Percentiles rank a stretch among this genome's conserved stretches.
Conservation (phyloP, 106 monocot species). For the Phalaenopsis aphrodite region DNA sequence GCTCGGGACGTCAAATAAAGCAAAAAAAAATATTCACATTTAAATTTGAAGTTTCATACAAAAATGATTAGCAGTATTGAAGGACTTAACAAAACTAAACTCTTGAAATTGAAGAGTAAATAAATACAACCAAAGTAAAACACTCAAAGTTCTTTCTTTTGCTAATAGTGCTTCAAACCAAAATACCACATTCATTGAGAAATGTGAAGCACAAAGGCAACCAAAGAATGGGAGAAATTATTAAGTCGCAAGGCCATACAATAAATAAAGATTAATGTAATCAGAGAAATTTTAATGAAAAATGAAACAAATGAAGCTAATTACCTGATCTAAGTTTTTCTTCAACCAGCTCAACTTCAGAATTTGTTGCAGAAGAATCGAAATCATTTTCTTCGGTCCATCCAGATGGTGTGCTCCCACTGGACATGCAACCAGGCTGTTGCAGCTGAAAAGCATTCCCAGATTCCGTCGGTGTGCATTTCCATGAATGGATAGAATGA, state of each 20-base stretch:
- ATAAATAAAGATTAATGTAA: constrained; percentile 1
- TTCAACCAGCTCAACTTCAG: constrained; percentile 18
- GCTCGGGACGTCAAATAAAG: neutral
- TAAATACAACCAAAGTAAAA: neutral
- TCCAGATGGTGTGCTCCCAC: constrained; percentile 32
- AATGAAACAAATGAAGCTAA: neutral
- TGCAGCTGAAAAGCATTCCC: constrained; percentile 19
- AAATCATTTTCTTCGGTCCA: constrained; percentile 22
- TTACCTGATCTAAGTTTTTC: constrained; percentile 6
- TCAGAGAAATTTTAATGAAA: neutral
- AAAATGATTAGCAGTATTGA: neutral
- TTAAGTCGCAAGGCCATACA: neutral
- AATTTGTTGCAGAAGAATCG: constrained; percentile 35
- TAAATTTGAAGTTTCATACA: neutral
- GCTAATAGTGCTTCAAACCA: neutral
- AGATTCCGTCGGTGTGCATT: constrained; percentile 19
- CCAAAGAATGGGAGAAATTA: neutral
- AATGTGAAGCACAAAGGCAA: neutral
- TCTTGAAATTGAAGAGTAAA: neutral
- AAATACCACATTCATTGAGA: neutral
- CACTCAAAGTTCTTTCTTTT: neutral
- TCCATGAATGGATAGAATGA: constrained; percentile 23
- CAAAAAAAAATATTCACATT: neutral
- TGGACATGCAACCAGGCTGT: constrained; percentile 16
- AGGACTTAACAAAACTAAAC: neutral